These are phyloP conservation scores for Pelargonium australe DNA, from an alignment of 441 rosid species.

Conservation along the genomic window DNA sequence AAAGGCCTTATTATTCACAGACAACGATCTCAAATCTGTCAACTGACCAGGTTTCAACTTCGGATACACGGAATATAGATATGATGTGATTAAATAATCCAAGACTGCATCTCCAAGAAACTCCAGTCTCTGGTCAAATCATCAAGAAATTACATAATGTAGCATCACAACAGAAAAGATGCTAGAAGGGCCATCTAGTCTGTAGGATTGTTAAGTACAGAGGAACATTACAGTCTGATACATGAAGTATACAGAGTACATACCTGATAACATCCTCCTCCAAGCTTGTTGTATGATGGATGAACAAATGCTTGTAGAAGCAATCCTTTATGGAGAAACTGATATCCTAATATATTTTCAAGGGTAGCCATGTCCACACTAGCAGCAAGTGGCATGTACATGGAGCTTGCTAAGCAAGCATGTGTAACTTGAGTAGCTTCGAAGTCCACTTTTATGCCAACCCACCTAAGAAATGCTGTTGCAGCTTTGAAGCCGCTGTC, in stretches of 20 bases:
- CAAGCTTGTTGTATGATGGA: slow-evolving; percentile 81
- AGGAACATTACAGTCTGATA: background rate
- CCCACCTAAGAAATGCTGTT: slow-evolving; percentile 79
- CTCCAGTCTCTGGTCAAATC: slow-evolving; percentile 74
- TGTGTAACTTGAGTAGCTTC: slow-evolving; percentile 46
- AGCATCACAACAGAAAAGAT: slow-evolving; percentile 21
- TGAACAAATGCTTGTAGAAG: slow-evolving; percentile 84
- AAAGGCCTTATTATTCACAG: slow-evolving; percentile 78
- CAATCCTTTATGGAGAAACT: slow-evolving; percentile 67
- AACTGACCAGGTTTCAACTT: slow-evolving; percentile 88
- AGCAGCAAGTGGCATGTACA: slow-evolving; percentile 50
- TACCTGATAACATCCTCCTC: slow-evolving; percentile 99
- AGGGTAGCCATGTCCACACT: slow-evolving; percentile 39
- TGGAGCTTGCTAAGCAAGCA: slow-evolving; percentile 51
- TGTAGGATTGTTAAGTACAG: slow-evolving; percentile 10
- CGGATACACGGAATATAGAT: slow-evolving; percentile 72
- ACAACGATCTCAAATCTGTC: slow-evolving; percentile 82
- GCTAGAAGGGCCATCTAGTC: slow-evolving; percentile 9
- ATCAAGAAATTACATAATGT: slow-evolving; percentile 19
- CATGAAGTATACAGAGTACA: slow-evolving; percentile 7
- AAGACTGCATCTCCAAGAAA: slow-evolving; percentile 97
- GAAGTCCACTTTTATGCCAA: slow-evolving; percentile 68
- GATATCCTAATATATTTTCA: slow-evolving; percentile 48
- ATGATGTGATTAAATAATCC: slow-evolving; percentile 91
- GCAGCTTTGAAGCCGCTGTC: slow-evolving; percentile 93